These are phyloP conservation scores for Leccinum ochraceum DNA, from an alignment of 768 basidiomycete genomes.

Conservation along the genomic window DNA sequence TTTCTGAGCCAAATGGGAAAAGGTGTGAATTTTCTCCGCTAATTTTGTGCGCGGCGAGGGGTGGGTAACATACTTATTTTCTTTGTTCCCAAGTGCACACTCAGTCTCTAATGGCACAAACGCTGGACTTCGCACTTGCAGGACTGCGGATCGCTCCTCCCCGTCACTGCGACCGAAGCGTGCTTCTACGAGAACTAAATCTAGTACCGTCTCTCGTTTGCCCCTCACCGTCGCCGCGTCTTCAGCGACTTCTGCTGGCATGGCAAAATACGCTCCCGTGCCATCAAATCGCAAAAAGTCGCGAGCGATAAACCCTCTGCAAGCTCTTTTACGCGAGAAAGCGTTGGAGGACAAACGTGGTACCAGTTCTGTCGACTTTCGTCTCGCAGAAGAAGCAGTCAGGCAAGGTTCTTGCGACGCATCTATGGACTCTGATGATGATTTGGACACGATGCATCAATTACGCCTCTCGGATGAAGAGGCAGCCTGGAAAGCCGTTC, in stretches of 20 bases:
- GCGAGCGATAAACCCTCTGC: constrained; percentile 50
- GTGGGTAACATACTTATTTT: constrained; percentile 17
- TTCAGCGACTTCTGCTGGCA: constrained; percentile 2
- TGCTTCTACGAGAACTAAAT: constrained; percentile 24
- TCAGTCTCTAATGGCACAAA: constrained; percentile 8
- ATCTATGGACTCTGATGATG: constrained; percentile 12
- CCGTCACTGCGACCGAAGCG: constrained; percentile 13
- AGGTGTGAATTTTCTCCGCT: constrained; percentile 12
- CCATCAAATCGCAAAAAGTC: constrained; percentile 20
- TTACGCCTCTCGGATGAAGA: constrained; percentile 37
- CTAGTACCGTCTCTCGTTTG: constrained; percentile 5
- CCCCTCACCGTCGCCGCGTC: constrained; percentile 15
- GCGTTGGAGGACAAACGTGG: constrained; percentile 30
- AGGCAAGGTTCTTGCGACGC: constrained; percentile 33
- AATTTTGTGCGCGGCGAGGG: not conserved
- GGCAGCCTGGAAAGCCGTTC: constrained; percentile 41
- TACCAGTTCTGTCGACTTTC: constrained; percentile 42
- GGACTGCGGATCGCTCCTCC: not conserved
- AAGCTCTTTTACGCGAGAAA: constrained; percentile 57
- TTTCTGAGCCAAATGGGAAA: constrained; percentile 1
- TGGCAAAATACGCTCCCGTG: not conserved
- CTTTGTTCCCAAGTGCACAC: constrained; percentile 24
- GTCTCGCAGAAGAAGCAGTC: constrained; percentile 46
- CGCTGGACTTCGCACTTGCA: not conserved
- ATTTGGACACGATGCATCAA: constrained; percentile 21